These are phyloP conservation scores for Cephalotrichum gorgonifer DNA, from an alignment of 2,329 filamentous ascomycete genomes.

Conservation along the genomic window DNA sequence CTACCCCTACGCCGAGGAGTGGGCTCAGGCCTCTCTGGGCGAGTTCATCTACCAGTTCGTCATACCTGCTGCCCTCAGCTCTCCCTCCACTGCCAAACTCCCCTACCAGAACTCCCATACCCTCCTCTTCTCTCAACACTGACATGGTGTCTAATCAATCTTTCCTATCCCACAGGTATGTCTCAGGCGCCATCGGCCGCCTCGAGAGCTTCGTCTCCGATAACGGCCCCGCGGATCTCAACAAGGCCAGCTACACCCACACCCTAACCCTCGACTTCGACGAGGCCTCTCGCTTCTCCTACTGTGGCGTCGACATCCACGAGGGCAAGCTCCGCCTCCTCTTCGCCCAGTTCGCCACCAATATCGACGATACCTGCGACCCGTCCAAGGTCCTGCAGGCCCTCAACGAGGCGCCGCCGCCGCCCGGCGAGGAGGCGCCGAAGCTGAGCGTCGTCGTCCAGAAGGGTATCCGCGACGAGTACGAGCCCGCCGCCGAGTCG, in stretches of 20 bases:
- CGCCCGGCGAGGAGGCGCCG: conserved; percentile 12
- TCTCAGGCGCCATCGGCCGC: conserved; percentile 27
- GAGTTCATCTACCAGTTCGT: conserved; percentile 30
- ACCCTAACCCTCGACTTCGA: conserved; percentile 36
- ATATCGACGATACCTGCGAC: conserved; percentile 28
- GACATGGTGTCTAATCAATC: background rate
- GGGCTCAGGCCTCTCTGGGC: conserved; percentile 30
- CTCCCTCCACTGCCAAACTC: background rate
- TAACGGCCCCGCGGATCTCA: conserved; percentile 33
- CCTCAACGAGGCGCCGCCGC: conserved; percentile 31
- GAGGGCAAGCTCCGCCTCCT: conserved; percentile 37
- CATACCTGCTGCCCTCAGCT: background rate
- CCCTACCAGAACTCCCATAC: too few species aligned
- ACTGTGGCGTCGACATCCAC: conserved; percentile 31
- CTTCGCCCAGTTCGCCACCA: conserved; percentile 35
- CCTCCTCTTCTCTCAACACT: background rate
- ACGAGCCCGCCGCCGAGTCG: conserved; percentile 27
- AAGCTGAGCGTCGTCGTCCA: conserved; percentile 32
- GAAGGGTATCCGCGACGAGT: conserved; percentile 29
- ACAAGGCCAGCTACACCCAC: conserved; percentile 31
- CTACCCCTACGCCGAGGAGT: conserved; percentile 33
- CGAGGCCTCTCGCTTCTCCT: conserved; percentile 26
- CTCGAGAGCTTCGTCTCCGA: conserved; percentile 30
- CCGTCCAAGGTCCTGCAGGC: conserved; percentile 27
- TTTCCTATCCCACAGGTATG: conserved; percentile 30